phyloP scores from a whole-genome alignment of 169 alveolate genomes.

The Plasmodium sp. region DNA sequence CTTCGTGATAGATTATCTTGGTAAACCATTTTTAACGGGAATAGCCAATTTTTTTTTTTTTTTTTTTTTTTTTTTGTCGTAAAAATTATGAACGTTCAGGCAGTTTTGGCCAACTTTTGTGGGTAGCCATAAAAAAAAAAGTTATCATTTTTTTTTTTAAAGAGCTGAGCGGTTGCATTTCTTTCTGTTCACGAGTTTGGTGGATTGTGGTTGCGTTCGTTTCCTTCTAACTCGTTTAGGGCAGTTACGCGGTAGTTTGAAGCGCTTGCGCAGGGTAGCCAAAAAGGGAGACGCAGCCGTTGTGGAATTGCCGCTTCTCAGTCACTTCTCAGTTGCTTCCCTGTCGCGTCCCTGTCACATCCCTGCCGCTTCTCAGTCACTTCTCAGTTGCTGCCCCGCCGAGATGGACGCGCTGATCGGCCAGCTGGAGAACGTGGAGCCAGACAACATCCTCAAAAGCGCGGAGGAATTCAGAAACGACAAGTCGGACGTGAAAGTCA shows the following conservation, averaged over 20 bases:
- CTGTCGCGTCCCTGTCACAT: neutral
- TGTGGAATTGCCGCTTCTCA: neutral
- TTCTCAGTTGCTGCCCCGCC: neutral
- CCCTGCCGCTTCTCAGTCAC: neutral
- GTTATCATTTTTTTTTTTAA: neutral
- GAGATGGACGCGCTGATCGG: constrained; percentile 17
- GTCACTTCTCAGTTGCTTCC: neutral
- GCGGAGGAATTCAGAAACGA: constrained; percentile 23
- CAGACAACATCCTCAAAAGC: constrained; percentile 33
- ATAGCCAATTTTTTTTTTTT: neutral
- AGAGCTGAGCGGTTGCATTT: neutral
- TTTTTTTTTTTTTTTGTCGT: neutral
- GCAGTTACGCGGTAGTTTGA: neutral
- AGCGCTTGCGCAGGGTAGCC: neutral
- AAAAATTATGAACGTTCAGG: constrained; percentile 1
- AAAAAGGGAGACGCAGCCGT: neutral
- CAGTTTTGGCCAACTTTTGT: neutral
- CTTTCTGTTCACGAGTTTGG: neutral
- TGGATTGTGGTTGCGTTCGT: neutral
- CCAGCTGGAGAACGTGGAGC: constrained; percentile 8
- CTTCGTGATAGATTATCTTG: neutral
- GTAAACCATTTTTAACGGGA: neutral
- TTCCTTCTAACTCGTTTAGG: neutral
- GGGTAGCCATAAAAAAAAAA: neutral
- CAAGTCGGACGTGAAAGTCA: constrained; percentile 79